Evolutionary conservation across 176 grass and related monocot genomes (phyloP).

Genomic region (maize (Zea mays)): Zm-B73-REFERENCE-NAM-5.0 NC_050105.1:79598501-79599000

Average conservation of each 20-base stretch:
- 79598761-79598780: not conserved
- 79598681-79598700: not conserved
- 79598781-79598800: not conserved
- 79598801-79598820: conserved; percentile 4
- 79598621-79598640: conserved; percentile 25
- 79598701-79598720: not conserved
- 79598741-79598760: not conserved
- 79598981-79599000: too few species aligned
- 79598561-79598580: conserved; percentile 7
- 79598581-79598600: conserved; percentile 11
- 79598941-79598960: not conserved
- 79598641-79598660: not conserved
- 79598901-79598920: conserved; percentile 7
- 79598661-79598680: not conserved
- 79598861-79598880: not conserved
- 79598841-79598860: not conserved
- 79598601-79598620: not conserved
- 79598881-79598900: not conserved
- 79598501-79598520: conserved; percentile 17
- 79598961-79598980: too few species aligned
- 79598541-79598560: not conserved
- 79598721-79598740: not conserved
- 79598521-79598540: conserved; percentile 13
- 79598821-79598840: not conserved
- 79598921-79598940: not conserved